phyloP scores from a whole-genome alignment of 2,329 filamentous ascomycete genomes.

The Aaosphaeria pasadenensis region DNA sequence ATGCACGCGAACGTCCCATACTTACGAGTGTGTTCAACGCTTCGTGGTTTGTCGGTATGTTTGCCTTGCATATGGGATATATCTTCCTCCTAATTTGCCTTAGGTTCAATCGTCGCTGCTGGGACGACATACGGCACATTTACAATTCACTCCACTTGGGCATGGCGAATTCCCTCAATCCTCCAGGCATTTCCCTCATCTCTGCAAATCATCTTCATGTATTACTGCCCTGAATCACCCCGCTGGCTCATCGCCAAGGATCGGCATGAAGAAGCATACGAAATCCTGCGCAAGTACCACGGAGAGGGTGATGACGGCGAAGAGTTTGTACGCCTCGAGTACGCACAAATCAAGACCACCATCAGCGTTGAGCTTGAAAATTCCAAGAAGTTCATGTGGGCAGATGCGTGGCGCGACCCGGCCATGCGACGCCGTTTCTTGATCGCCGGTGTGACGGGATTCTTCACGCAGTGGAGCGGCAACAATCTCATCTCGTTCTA shows the following conservation, averaged over 20 bases:
- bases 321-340: constrained; percentile 51
- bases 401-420: constrained; percentile 49
- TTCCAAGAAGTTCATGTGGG: constrained; percentile 51
- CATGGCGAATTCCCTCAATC: constrained; percentile 52
- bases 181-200: constrained; percentile 51
- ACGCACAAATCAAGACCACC: constrained; percentile 58
- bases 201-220: constrained; percentile 39
- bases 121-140: constrained; percentile 51
- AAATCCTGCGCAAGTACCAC: constrained; percentile 41
- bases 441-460: constrained; percentile 28
- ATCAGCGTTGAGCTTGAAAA: constrained; percentile 55
- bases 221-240: constrained; percentile 40
- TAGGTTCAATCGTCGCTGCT: constrained; percentile 43
- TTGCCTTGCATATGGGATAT: background rate
- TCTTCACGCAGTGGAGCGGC: constrained; percentile 41
- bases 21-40: constrained; percentile 61
- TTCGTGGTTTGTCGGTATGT: constrained; percentile 52
- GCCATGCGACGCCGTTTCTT: constrained; percentile 39
- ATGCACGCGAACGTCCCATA: constrained; percentile 60
- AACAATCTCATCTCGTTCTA: constrained; percentile 40
- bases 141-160: constrained; percentile 40
- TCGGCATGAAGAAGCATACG: constrained; percentile 42
- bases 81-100: background rate
- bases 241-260: constrained; percentile 38
- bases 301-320: constrained; percentile 46